Evolutionary conservation across 371 early-diverging fungal genomes (phyloP).

Genomic region (Lichtheimia hyalospora): DNA sequence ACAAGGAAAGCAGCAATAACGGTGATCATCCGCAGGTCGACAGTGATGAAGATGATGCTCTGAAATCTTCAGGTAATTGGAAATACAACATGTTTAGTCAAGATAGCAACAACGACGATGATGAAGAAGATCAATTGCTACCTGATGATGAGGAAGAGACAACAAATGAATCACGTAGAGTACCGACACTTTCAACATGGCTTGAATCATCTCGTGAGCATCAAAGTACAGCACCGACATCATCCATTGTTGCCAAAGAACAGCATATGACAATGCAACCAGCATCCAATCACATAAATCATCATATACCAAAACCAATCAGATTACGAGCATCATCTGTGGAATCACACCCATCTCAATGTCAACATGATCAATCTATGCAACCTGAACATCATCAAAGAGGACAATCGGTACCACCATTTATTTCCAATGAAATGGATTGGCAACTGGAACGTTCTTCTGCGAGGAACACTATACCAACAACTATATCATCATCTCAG

Average conservation of each 20-base stretch:
- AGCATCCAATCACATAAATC: too few species aligned
- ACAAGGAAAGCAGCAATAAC: neutral
- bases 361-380: neutral
- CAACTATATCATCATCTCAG: neutral
- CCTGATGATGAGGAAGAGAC: neutral
- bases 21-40: neutral
- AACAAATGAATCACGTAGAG: neutral
- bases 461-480: neutral
- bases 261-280: neutral
- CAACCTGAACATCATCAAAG: neutral
- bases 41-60: conserved; percentile 3
- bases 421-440: neutral
- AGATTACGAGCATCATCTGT: neutral
- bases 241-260: neutral
- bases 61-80: conserved; percentile 3
- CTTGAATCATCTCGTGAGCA: neutral
- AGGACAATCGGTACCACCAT: neutral
- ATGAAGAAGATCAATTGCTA: conserved; percentile 5
- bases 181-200: conserved; percentile 4
- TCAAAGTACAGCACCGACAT: neutral
- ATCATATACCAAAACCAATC: neutral
- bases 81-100: conserved; percentile 14
- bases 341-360: neutral
- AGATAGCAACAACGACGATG: neutral
- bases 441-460: neutral